phyloP scores from a whole-genome alignment of 371 early-diverging fungal species.

The Haplosporangium sp. region DNA sequence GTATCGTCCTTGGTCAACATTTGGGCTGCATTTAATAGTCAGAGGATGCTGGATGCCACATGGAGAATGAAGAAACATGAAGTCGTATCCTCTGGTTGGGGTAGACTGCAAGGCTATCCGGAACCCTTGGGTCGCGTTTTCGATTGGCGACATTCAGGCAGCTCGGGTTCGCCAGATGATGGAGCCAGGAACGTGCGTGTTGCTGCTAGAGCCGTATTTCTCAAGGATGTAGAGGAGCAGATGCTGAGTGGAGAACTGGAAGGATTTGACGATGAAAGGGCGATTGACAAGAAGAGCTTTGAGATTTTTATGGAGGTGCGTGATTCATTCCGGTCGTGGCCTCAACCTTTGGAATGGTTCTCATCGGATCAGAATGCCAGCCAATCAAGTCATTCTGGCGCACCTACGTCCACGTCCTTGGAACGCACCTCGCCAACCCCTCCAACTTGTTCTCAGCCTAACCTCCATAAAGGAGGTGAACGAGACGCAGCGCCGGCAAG shows the following conservation, averaged over 20 bases:
- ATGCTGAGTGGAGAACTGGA: conserved; percentile 35
- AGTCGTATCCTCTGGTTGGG: neutral
- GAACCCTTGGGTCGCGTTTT: conserved; percentile 27
- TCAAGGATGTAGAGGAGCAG: conserved; percentile 64
- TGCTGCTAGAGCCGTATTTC: conserved; percentile 62
- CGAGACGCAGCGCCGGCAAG: conserved; percentile 1
- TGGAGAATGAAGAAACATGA: conserved; percentile 26
- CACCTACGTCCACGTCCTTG: conserved; percentile 18
- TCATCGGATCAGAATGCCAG: neutral
- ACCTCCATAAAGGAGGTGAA: neutral
- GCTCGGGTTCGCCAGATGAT: conserved; percentile 12
- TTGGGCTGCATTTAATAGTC: conserved; percentile 50
- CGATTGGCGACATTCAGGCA: neutral
- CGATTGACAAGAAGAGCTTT: conserved; percentile 33
- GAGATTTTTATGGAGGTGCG: conserved; percentile 45
- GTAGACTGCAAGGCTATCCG: conserved; percentile 21
- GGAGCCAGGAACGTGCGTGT: conserved; percentile 39
- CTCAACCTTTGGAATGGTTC: conserved; percentile 35
- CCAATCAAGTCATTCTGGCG: neutral
- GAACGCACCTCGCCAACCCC: conserved; percentile 10
- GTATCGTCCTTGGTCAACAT: conserved; percentile 46
- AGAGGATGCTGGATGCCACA: conserved; percentile 37
- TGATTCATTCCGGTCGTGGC: conserved; percentile 35
- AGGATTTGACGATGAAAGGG: conserved; percentile 26
- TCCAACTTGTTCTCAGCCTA: neutral